Percentiles rank a stretch among this genome's conserved stretches.
Conservation (phyloP, 2,329 filamentous ascomycete genomes). For the Stachybotrys echinatus region DNA sequence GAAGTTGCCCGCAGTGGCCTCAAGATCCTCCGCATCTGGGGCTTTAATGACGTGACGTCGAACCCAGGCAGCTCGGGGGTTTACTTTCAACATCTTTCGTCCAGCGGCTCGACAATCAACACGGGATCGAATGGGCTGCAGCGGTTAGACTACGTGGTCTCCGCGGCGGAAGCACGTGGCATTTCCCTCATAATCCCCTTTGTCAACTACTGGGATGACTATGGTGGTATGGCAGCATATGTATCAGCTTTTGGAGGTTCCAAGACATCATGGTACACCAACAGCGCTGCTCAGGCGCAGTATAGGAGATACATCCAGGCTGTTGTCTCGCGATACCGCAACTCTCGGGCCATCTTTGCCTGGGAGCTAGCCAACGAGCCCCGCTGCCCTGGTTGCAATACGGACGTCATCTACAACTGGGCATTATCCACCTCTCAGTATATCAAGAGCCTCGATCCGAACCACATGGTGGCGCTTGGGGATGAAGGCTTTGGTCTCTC, state of each 20-base stretch:
- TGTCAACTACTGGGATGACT: conserved; percentile 65
- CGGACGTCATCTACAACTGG: conserved; percentile 41
- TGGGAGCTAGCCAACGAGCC: conserved; percentile 48
- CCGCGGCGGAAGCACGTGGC: conserved; percentile 50
- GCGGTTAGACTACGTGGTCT: conserved; percentile 56
- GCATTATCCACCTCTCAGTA: conserved; percentile 45
- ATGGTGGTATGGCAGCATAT: conserved; percentile 60
- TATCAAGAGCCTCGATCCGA: conserved; percentile 57
- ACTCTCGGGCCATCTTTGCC: conserved; percentile 43
- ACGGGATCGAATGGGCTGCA: conserved; percentile 55
- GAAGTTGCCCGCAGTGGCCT: conserved; percentile 44
- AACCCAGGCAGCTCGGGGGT: conserved; percentile 21
- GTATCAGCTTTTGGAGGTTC: conserved; percentile 49
- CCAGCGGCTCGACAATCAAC: conserved; percentile 50
- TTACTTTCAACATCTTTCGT: conserved; percentile 47
- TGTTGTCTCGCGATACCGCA: conserved; percentile 42
- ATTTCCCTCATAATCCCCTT: conserved; percentile 61
- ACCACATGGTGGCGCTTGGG: conserved; percentile 59
- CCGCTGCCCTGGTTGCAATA: conserved; percentile 23
- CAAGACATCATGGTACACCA: conserved; percentile 52
- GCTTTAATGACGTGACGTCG: conserved; percentile 54
- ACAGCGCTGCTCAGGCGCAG: conserved; percentile 43
- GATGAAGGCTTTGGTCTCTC: conserved; percentile 44
- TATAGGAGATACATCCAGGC: conserved; percentile 46
- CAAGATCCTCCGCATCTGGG: conserved; percentile 54